Conservation (phyloP, 208 protist species). For the Crithidia expoeki region DNA sequence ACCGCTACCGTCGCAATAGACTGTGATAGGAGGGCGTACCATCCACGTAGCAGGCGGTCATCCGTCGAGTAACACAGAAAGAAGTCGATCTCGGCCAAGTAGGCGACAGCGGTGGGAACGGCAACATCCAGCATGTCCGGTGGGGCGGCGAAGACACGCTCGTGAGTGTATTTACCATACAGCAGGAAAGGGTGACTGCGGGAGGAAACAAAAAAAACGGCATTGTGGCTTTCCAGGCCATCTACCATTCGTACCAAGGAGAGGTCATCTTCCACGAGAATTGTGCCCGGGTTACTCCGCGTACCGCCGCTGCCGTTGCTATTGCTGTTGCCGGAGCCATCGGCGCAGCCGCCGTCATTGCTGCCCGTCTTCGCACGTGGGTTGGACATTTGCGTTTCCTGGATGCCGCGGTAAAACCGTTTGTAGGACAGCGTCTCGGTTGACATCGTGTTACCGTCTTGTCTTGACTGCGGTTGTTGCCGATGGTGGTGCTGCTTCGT, state of each 20-base stretch:
- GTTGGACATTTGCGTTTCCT: not conserved
- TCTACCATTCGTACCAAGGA: constrained; percentile 51
- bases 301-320: not conserved
- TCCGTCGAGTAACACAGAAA: constrained; percentile 56
- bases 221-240: constrained; percentile 53
- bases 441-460: not conserved
- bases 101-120: constrained; percentile 47
- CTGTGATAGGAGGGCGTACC: constrained; percentile 38
- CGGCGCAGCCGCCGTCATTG: not conserved
- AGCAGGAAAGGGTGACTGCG: constrained; percentile 49
- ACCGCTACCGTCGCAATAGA: constrained; percentile 33
- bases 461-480: not conserved
- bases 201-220: constrained; percentile 59
- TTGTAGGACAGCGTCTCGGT: constrained; percentile 5
- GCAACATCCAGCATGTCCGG: constrained; percentile 40
- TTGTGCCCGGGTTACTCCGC: not conserved
- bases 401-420: constrained; percentile 12
- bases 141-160: constrained; percentile 47
- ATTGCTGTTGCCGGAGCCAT: not conserved
- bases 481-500: not conserved
- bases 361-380: no score
- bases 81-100: constrained; percentile 58
- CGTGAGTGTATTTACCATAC: constrained; percentile 53
- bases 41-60: constrained; percentile 57
- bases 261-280: constrained; percentile 34